Evolutionary conservation across 139 green algal genomes (phyloP), one percentile per base, ranked within the genome.

Genomic region (Chlorella sp.): DNA sequence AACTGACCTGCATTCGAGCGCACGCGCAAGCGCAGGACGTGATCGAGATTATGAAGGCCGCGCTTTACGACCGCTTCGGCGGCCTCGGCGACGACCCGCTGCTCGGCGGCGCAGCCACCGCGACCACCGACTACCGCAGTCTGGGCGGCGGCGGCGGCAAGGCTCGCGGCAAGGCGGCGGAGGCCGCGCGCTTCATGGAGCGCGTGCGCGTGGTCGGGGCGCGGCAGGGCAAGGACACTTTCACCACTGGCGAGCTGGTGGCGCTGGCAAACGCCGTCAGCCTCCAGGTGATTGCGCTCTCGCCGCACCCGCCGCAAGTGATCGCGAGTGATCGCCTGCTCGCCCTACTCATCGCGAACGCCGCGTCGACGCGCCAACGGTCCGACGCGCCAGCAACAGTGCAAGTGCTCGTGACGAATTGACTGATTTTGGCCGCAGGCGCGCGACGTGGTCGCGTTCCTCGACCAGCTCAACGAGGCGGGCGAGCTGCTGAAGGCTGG

Each of bases 381-480:
- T n/a, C n/a, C n/a, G n/a, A n/a, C n/a, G n/a, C n/a, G n/a, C n/a
- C n/a, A n/a, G 59, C n/a, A 30, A 64, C 6, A 32, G 59, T 30
- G 26, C 24, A 10, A 27, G 23, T 30, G 22, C 5, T 55, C 27
- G 1, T 31, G 78, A n/a, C n/a, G n/a, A n/a, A n/a, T n/a, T n/a
- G n/a, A n/a, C n/a, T n/a, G n/a, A n/a, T n/a, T n/a, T n/a, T n/a
- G n/a, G 42, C 36, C 76, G 26, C 72, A 91, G 70, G 76, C 94
- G 55, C 81, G 88, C 49, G 80, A 90, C 71, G 73, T 93, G 31
- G 35, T 51, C 2, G 65, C 72, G 0, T 82, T 95, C 61, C 77
- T 96, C 14, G 82, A 82, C 0, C 67, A 90, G 29, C 79, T 97
- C 3, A 95, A 95, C 32, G 90, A 94, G 35, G 77, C 80, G 66